Percentiles rank a stretch among this genome's conserved stretches.
Conservation (phyloP, 768 basidiomycete species). For the Macrocybe gigantea region DNA sequence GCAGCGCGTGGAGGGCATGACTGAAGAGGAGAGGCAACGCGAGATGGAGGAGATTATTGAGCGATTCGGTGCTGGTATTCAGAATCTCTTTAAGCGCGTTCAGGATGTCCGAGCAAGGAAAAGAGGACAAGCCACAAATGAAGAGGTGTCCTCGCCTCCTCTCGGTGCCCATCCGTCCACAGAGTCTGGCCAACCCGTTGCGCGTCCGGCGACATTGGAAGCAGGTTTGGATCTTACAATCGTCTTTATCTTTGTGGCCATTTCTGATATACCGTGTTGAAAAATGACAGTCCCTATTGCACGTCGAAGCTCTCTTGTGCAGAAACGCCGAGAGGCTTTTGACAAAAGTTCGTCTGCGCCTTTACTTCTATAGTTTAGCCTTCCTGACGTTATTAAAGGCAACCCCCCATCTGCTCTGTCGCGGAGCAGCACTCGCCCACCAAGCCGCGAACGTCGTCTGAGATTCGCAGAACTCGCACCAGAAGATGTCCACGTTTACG, state of each 20-base stretch:
- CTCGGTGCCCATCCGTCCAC: too few species aligned
- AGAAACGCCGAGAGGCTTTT: too few species aligned
- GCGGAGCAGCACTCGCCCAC: constrained; percentile 50
- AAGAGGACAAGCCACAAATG: constrained; percentile 8
- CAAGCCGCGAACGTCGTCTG: constrained; percentile 53
- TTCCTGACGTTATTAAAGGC: too few species aligned
- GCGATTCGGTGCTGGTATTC: constrained; percentile 63
- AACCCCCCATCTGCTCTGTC: constrained; percentile 40
- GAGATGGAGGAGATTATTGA: constrained; percentile 65
- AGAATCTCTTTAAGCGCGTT: constrained; percentile 51
- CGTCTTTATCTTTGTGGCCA: constrained; percentile 2
- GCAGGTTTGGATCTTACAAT: too few species aligned
- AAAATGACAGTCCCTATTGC: constrained; percentile 1
- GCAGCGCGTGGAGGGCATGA: constrained; percentile 58
- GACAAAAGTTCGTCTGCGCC: too few species aligned
- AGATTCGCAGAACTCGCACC: constrained; percentile 75
- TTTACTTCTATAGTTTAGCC: too few species aligned
- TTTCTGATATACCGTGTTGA: constrained; percentile 17
- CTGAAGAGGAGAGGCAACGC: constrained; percentile 58
- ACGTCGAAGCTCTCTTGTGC: too few species aligned
- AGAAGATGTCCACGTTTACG: constrained; percentile 76
- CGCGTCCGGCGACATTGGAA: too few species aligned
- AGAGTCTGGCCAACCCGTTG: too few species aligned
- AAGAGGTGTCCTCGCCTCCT: not conserved
- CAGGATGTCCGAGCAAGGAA: too few species aligned